Percentiles rank a stretch among this genome's conserved stretches.
phyloP scores from a whole-genome alignment of 257 asterid species.

The Jacaranda copaia region DNA sequence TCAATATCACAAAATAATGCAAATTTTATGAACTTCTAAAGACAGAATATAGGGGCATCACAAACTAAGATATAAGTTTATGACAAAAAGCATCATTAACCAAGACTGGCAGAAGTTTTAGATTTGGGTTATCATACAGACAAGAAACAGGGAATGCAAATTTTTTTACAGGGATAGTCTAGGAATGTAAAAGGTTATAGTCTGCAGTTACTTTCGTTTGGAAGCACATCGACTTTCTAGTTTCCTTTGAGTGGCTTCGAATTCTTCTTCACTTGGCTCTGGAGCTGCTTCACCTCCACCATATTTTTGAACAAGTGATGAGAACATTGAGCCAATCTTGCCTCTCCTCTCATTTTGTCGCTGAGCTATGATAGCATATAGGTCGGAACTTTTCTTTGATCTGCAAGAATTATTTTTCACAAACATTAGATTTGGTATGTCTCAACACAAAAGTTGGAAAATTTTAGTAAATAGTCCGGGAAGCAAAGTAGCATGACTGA shows the following conservation, averaged over 20 bases:
- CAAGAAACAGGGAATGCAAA: too few relatives aligned
- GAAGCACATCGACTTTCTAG: constrained; percentile 66
- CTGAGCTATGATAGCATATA: constrained; percentile 72
- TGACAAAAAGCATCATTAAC: too few relatives aligned
- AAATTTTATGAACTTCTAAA: not conserved
- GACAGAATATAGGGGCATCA: not conserved
- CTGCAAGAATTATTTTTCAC: constrained; percentile 45
- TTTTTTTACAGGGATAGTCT: too few relatives aligned
- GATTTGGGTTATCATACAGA: too few relatives aligned
- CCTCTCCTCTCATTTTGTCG: constrained; percentile 80
- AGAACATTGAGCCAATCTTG: constrained; percentile 75
- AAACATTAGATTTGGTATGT: not conserved
- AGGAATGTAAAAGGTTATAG: not conserved
- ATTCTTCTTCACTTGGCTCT: constrained; percentile 92
- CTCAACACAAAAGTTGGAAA: not conserved
- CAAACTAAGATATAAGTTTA: too few relatives aligned
- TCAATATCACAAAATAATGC: not conserved
- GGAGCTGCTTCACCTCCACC: constrained; percentile 62
- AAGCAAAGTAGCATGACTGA: constrained; percentile 40
- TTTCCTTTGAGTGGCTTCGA: constrained; percentile 78
- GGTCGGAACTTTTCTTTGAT: constrained; percentile 64
- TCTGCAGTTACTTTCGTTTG: constrained; percentile 55
- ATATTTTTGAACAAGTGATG: constrained; percentile 75
- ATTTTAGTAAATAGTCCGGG: not conserved
- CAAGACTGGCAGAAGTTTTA: too few relatives aligned